Conservation (phyloP, 352 stramenopile genomes). For the Phytophthora multivora region DNA sequence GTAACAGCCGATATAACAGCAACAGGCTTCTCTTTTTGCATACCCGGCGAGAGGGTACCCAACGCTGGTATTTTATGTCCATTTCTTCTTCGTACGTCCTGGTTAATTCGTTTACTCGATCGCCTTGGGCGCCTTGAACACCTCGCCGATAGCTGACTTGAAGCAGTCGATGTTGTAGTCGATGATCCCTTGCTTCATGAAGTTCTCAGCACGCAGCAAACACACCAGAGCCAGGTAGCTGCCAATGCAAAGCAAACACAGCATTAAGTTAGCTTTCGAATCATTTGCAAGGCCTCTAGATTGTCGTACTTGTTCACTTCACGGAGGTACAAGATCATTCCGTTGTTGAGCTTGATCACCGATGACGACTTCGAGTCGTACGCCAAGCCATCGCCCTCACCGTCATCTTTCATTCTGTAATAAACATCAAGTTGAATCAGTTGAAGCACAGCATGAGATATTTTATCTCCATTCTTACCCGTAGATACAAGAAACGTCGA, state of each 20-base stretch:
- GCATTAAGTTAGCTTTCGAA: conserved; percentile 4
- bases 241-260: conserved; percentile 7
- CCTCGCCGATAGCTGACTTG: conserved; percentile 92
- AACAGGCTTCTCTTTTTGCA: conserved; percentile 16
- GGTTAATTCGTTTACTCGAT: conserved; percentile 31
- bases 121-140: conserved; percentile 81
- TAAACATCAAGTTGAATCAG: background rate
- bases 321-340: conserved; percentile 95
- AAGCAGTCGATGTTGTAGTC: conserved; percentile 99
- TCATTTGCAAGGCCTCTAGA: background rate
- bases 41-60: background rate
- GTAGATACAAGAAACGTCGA: conserved; percentile 99
- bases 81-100: background rate
- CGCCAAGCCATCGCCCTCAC: conserved; percentile 90
- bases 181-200: conserved; percentile 97
- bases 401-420: conserved; percentile 87
- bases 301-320: conserved; percentile 91
- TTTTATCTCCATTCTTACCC: conserved; percentile 46
- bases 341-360: conserved; percentile 98
- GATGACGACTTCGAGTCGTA: conserved; percentile 97
- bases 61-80: background rate
- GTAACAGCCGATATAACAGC: conserved; percentile 15
- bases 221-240: conserved; percentile 98
- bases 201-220: conserved; percentile 96
- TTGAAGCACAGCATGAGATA: background rate